Conservation (phyloP, 2,329 filamentous ascomycete species). For the Acrocalymma vagum region DNA sequence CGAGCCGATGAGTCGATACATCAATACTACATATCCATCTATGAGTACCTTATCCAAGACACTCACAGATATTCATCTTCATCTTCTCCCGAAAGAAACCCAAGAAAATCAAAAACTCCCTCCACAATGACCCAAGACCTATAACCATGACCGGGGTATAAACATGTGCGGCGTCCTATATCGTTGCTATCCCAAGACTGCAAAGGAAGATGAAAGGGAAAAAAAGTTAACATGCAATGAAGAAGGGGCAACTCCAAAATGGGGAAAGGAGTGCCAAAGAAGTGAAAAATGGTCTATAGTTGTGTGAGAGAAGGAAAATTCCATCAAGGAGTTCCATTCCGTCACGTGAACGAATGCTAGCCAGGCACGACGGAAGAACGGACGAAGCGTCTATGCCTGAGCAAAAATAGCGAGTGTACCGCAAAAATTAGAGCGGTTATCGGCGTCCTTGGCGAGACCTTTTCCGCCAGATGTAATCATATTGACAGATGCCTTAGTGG, state of each 20-base stretch:
- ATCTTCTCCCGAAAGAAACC: too few relatives aligned
- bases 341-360: neutral
- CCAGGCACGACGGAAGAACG: too few relatives aligned
- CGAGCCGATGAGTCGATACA: too few relatives aligned
- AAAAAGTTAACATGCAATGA: conserved; percentile 31
- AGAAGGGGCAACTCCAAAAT: conserved; percentile 14
- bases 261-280: conserved; percentile 22
- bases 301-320: neutral
- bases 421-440: conserved; percentile 60
- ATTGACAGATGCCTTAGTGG: conserved; percentile 58
- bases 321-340: conserved; percentile 17
- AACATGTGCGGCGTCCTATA: conserved; percentile 11
- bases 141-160: too few relatives aligned
- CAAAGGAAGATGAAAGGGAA: conserved; percentile 16
- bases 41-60: too few relatives aligned
- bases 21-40: too few relatives aligned
- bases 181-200: conserved; percentile 24
- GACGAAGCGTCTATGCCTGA: conserved; percentile 21
- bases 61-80: too few relatives aligned
- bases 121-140: too few relatives aligned
- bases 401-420: conserved; percentile 55
- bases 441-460: conserved; percentile 48
- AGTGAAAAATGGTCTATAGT: conserved; percentile 20
- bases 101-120: too few relatives aligned
- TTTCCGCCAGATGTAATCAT: conserved; percentile 54